Evolutionary conservation across 2,329 filamentous ascomycete genomes (phyloP), one percentile per base, ranked within the genome.

Genomic region (Colletotrichum cordylinicola): DNA sequence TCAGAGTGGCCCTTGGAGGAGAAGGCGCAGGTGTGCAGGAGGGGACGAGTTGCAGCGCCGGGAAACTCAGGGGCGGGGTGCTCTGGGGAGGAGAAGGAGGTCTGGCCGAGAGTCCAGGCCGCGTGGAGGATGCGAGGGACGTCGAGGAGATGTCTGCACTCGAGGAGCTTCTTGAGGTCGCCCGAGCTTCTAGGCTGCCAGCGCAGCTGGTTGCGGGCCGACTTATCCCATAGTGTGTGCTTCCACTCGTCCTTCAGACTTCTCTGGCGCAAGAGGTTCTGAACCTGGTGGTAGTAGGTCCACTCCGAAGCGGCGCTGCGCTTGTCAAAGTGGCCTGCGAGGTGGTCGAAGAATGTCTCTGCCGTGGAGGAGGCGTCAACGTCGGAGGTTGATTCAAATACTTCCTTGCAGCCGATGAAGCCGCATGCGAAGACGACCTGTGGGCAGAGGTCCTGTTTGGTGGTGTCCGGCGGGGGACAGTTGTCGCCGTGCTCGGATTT

Each of bases 341-440:
- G 86, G 76, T 88, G 86, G 77, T 87, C 86, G 78, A 88, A 87
- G 80, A 86, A 87, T 78, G 85, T 87, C 76, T 87, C 85, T 18
- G 84, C 84, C 27, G 82, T 82, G 27, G 80, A 75, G 5, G 82
- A 78, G 3, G 85, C 84, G 37, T 86, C 85, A 15, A 84, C 83
- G 18, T 80, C 82, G 65, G 76, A 81, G 2, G 81, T 76, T 16
- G 86, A 84, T 79, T 87, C 86, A 68, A 87, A 86, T 31, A 87
- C 75, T 72, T 87, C 85, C 73, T 85, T 86, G 80, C 86, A 88
- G 65, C 79, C 81, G 72, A 78, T 79, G 73, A 88, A 88, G 35
- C 86, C 86, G 67, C 86, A 88, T 18, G 86, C 82, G 74, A 87
- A 88, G 69, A 88, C 86, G 13, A 87, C 80, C 78, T 88, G 86